phyloP scores from a whole-genome alignment of 2,329 filamentous ascomycete genomes.

The Acephala macrosclerotiorum region DNA sequence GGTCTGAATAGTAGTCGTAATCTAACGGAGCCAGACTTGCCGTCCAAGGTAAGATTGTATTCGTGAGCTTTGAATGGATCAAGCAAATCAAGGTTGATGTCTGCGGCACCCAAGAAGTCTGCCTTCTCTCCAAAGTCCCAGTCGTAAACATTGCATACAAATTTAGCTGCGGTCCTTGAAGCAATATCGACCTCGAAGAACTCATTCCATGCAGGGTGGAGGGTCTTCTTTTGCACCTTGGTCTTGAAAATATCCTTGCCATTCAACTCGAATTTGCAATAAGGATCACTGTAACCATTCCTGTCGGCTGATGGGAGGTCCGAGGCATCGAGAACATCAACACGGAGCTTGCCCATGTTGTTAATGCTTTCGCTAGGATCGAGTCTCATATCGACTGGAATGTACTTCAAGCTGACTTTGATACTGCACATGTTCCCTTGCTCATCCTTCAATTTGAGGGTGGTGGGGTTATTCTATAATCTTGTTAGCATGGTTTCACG shows the following conservation, averaged over 20 bases:
- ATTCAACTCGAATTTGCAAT: slow-evolving; percentile 92
- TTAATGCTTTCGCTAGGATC: slow-evolving; percentile 97
- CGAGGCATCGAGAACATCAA: slow-evolving; percentile 87
- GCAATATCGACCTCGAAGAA: slow-evolving; percentile 86
- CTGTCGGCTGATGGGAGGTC: slow-evolving; percentile 93
- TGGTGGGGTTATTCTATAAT: slow-evolving; percentile 85
- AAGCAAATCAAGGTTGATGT: slow-evolving; percentile 78
- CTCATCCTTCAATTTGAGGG: slow-evolving; percentile 79
- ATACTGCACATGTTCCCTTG: slow-evolving; percentile 80
- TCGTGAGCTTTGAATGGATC: slow-evolving; percentile 88
- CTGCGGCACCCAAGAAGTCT: slow-evolving; percentile 82
- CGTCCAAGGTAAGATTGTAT: slow-evolving; percentile 77
- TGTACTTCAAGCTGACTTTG: slow-evolving; percentile 92
- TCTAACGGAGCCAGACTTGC: slow-evolving; percentile 85
- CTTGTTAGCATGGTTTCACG: slow-evolving; percentile 24
- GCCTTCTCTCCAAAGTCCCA: slow-evolving; percentile 98
- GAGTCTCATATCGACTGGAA: slow-evolving; percentile 92
- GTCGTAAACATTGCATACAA: slow-evolving; percentile 85
- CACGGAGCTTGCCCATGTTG: slow-evolving; percentile 94
- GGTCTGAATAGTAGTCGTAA: slow-evolving; percentile 91
- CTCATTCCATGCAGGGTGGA: slow-evolving; percentile 95
- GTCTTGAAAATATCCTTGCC: slow-evolving; percentile 93
- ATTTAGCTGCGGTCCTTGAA: slow-evolving; percentile 84
- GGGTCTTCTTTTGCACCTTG: slow-evolving; percentile 94
- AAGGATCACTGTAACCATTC: slow-evolving; percentile 97